These are phyloP conservation scores for Globisporangium megalacanthum DNA, from an alignment of 352 stramenopile species.

Conservation along the genomic window DNA sequence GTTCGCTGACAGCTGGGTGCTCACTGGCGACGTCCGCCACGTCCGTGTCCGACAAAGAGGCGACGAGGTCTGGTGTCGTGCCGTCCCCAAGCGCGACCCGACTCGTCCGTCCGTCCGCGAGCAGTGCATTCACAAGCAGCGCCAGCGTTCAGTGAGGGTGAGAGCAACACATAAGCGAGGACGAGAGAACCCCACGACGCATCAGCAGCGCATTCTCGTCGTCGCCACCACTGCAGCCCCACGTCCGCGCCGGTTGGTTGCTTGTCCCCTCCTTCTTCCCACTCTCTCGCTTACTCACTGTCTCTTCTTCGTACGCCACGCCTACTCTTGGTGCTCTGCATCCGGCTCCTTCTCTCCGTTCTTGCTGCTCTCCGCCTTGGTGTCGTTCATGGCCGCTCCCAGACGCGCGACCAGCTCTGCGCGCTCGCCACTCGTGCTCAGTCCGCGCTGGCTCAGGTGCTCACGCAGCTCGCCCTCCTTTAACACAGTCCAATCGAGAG, in stretches of 20 bases:
- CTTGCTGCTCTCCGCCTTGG: neutral
- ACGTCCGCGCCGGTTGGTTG: too few relatives aligned
- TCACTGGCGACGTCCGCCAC: too few relatives aligned
- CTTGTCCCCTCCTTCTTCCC: neutral
- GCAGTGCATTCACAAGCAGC: slow-evolving; percentile 8
- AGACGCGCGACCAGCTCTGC: slow-evolving; percentile 12
- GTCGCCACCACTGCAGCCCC: neutral
- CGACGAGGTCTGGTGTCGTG: neutral
- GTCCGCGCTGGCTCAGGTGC: slow-evolving; percentile 12
- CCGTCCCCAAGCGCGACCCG: slow-evolving; percentile 1
- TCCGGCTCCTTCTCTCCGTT: neutral
- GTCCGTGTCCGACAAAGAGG: neutral
- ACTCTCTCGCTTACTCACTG: too few relatives aligned
- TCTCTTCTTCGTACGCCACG: too few relatives aligned
- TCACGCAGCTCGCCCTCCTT: slow-evolving; percentile 21
- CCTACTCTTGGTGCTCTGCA: neutral
- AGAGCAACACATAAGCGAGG: slow-evolving; percentile 12
- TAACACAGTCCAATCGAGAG: slow-evolving; percentile 18
- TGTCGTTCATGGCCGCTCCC: neutral
- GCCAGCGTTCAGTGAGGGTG: slow-evolving; percentile 5
- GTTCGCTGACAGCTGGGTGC: too few relatives aligned
- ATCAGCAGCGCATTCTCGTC: slow-evolving; percentile 7
- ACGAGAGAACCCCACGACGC: slow-evolving; percentile 7
- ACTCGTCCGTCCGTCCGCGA: neutral
- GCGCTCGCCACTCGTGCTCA: slow-evolving; percentile 13